Conservation (phyloP, 495 filamentous ascomycete genomes). For the Daldinia decipiens region DNA sequence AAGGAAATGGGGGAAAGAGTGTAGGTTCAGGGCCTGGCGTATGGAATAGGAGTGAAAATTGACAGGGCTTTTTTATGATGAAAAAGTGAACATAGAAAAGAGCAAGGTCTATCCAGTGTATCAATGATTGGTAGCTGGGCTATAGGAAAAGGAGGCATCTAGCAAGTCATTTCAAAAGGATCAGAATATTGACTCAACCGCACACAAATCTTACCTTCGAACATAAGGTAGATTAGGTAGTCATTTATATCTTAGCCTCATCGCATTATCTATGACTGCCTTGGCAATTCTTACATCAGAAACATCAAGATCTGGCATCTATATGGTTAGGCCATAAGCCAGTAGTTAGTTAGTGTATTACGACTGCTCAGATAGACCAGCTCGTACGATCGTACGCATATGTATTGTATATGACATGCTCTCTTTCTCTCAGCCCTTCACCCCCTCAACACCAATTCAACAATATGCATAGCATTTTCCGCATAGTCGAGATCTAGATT, state of each 20-base stretch:
- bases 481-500: constrained; percentile 23
- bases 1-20: neutral
- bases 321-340: neutral
- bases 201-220: neutral
- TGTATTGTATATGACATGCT: constrained; percentile 20
- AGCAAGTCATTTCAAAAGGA: neutral
- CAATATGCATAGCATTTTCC: constrained; percentile 16
- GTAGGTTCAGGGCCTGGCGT: neutral
- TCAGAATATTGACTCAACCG: neutral
- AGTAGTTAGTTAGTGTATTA: constrained; percentile 31
- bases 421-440: neutral
- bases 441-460: constrained; percentile 23
- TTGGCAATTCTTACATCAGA: neutral
- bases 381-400: constrained; percentile 27
- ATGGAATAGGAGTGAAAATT: neutral
- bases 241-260: neutral
- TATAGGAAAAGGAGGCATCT: neutral
- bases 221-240: neutral
- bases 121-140: neutral
- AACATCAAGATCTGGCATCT: neutral
- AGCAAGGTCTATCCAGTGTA: neutral
- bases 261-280: neutral
- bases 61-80: neutral
- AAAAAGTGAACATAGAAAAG: neutral
- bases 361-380: constrained; percentile 30